Base-by-base conservation (phyloP, 2,329 filamentous ascomycete genomes). In the Ceratocystis destructans region DNA sequence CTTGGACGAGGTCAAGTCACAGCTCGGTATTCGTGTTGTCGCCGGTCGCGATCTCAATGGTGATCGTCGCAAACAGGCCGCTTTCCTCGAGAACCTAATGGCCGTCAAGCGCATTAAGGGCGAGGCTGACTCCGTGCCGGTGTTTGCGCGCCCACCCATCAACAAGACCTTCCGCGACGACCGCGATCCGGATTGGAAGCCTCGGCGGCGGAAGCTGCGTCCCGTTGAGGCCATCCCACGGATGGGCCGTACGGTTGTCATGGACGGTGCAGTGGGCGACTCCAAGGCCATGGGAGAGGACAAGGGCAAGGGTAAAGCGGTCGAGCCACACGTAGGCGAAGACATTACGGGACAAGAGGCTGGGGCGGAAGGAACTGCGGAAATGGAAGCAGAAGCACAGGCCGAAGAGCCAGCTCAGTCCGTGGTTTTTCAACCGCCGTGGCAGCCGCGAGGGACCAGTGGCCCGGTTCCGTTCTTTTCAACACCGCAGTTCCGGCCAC, bases 41-140 rank as follows among this genome's bases (percentile, higher is more conserved):
- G 70, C 75, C 41, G 78, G 76, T 28, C 77, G 77, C 65, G 76
- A 80, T 66, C 77, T 77, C 65, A 77, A 76, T 2, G 80, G 80
- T 28, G 78, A 79, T 70, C 75, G 79, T 48, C 76, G 77, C 31
- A 76, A 78, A 20, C 78, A 80, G 70, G 78, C 78, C 4, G 74
- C 79, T 7, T 90, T 90, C 71, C 75, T 90, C 1, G 83, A 87
- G 70, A 82, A 83, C 33, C 72, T 91, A 28, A 87, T 86, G 70
- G 79, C 80, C 12, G 74, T 87, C 64, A 90, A 90, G 74, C 79
- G 79, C 62, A 79, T 79, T 33, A 84, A 79, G 70, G 86, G 85
- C 6, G 86, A 90, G 73, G 78, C 74, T 20, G 87, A 90, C 71
- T 76, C 82, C 17, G 85, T 89, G 31, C 87, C 85, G 0, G 79